These are phyloP conservation scores for Xylogone sp. DNA, from an alignment of 2,329 filamentous ascomycete species.

Conservation along the genomic window DNA sequence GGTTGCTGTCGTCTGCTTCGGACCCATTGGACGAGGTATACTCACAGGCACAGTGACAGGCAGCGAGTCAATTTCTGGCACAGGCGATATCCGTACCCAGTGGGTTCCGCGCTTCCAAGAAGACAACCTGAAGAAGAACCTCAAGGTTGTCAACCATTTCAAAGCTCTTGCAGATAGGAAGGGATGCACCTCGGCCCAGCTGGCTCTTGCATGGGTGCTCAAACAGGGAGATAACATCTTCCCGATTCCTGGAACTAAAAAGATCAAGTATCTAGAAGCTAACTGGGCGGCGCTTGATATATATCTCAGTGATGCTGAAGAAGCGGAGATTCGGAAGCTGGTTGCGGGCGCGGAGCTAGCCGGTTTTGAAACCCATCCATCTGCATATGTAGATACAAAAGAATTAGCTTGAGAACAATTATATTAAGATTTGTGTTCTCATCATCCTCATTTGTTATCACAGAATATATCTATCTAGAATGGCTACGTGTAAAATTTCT, in stretches of 20 bases:
- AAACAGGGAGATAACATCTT: conserved; percentile 57
- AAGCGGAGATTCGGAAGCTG: conserved; percentile 30
- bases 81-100: conserved; percentile 22
- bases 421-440: too few species aligned
- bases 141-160: conserved; percentile 49
- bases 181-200: conserved; percentile 48
- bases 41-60: conserved; percentile 32
- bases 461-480: too few species aligned
- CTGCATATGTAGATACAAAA: not conserved
- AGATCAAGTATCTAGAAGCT: conserved; percentile 42
- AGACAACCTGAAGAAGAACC: conserved; percentile 53
- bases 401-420: not conserved
- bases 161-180: conserved; percentile 48
- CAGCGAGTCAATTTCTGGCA: not conserved
- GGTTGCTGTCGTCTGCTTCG: conserved; percentile 14
- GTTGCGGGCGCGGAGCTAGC: conserved; percentile 27
- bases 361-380: conserved; percentile 3
- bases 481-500: too few species aligned
- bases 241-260: conserved; percentile 53
- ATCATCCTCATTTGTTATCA: too few species aligned
- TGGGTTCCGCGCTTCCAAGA: conserved; percentile 45
- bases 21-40: conserved; percentile 44
- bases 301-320: conserved; percentile 32
- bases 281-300: conserved; percentile 35
- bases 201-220: conserved; percentile 61